Conservation (phyloP, 2,329 filamentous ascomycete species). For the Rutstroemia sp. region DNA sequence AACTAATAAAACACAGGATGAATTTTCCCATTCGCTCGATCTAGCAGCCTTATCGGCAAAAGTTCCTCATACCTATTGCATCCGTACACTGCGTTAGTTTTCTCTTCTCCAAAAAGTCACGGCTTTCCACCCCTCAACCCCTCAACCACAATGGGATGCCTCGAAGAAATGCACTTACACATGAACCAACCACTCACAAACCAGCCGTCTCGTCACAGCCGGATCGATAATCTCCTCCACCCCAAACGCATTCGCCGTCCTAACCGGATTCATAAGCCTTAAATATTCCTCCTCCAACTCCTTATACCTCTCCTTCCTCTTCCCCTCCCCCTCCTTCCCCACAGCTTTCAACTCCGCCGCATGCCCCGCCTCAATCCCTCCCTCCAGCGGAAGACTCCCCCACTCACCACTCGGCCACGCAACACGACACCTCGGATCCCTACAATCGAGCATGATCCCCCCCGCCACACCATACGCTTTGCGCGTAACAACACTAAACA, state of each 20-base stretch:
- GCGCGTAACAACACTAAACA: conserved; percentile 56
- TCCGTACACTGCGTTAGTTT: too few relatives aligned
- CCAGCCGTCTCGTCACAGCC: conserved; percentile 46
- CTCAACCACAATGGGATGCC: neutral
- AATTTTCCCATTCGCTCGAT: conserved; percentile 35
- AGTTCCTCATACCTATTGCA: conserved; percentile 20
- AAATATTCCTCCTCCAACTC: conserved; percentile 53
- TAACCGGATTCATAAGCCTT: conserved; percentile 55
- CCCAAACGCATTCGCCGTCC: conserved; percentile 56
- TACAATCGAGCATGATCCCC: conserved; percentile 54
- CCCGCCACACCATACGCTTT: conserved; percentile 57
- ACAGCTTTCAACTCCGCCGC: conserved; percentile 50
- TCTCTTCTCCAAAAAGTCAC: too few relatives aligned
- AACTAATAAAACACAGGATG: conserved; percentile 33
- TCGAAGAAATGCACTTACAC: conserved; percentile 32
- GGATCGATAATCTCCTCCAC: conserved; percentile 61
- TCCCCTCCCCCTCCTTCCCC: conserved; percentile 40
- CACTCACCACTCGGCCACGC: conserved; percentile 58
- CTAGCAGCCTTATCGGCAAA: conserved; percentile 21
- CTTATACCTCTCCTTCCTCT: conserved; percentile 43
- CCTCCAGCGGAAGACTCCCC: conserved; percentile 54
- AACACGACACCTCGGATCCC: conserved; percentile 52
- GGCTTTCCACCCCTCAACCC: neutral
- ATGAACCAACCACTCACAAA: conserved; percentile 47
- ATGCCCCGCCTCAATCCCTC: conserved; percentile 58